These are phyloP conservation scores for Sugiyamaella sp. DNA, from an alignment of 1,139 yeast genomes.

Conservation along the genomic window DNA sequence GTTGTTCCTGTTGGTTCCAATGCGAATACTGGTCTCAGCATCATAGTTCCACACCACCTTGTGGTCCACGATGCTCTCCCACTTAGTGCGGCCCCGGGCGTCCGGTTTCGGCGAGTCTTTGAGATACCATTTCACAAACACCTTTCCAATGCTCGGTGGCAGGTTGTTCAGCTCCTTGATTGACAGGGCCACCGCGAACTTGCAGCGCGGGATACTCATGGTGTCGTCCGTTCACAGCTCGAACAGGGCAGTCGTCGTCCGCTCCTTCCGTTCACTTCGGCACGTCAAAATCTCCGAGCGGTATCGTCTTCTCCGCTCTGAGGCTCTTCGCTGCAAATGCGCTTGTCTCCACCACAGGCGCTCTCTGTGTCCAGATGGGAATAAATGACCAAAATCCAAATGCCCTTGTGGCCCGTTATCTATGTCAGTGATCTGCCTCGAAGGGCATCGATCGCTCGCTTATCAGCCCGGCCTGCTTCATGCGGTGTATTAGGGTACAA, in stretches of 20 bases:
- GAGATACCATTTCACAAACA: conserved; percentile 64
- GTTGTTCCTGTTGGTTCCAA: conserved; percentile 46
- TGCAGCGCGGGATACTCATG: conserved; percentile 41
- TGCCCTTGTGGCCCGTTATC: too few species aligned
- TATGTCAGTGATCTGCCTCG: too few species aligned
- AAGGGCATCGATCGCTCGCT: too few species aligned
- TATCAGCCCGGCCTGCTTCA: too few species aligned
- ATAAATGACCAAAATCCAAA: too few species aligned
- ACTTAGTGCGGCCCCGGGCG: conserved; percentile 51
- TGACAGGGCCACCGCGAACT: conserved; percentile 60
- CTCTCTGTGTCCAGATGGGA: too few species aligned
- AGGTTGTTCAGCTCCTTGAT: conserved; percentile 76
- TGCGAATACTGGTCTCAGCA: conserved; percentile 46
- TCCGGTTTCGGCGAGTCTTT: conserved; percentile 49
- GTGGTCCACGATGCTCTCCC: conserved; percentile 52
- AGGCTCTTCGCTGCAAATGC: too few species aligned
- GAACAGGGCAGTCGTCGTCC: neutral
- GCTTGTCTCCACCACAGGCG: too few species aligned
- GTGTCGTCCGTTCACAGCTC: neutral
- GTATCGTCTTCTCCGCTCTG: too few species aligned
- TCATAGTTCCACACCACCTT: conserved; percentile 53
- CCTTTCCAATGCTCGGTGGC: conserved; percentile 75
- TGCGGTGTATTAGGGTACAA: too few species aligned
- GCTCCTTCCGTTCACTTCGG: neutral
- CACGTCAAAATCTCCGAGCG: too few species aligned